Conservation (phyloP, 495 filamentous ascomycete species). For the Neurospora sp. region DNA sequence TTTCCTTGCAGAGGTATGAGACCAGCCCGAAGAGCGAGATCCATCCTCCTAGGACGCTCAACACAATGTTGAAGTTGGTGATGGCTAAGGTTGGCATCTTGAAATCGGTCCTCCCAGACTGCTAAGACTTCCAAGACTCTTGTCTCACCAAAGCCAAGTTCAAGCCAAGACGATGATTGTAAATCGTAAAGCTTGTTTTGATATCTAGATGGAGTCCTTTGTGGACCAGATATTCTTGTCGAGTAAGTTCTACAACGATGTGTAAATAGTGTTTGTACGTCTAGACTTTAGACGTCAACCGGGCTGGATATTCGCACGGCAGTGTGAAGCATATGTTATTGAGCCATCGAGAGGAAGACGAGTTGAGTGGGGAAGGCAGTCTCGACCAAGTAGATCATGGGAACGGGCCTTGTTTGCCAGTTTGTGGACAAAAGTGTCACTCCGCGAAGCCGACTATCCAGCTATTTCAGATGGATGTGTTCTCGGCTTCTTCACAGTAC, state of each 20-base stretch:
- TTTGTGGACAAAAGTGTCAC: neutral
- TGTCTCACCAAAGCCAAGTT: neutral
- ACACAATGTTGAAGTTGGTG: constrained; percentile 83
- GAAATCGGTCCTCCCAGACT: neutral
- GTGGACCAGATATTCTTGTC: neutral
- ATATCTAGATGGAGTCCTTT: constrained; percentile 12
- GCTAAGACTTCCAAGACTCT: neutral
- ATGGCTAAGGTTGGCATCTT: constrained; percentile 69
- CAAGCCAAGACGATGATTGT: neutral
- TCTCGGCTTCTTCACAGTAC: neutral
- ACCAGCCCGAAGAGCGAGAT: constrained; percentile 82
- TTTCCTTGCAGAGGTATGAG: constrained; percentile 81
- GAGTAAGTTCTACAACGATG: neutral
- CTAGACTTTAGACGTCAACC: neutral
- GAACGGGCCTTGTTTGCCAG: neutral
- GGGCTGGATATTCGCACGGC: neutral
- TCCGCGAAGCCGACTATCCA: neutral
- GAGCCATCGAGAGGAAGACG: neutral
- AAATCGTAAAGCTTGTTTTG: neutral
- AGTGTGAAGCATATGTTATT: neutral
- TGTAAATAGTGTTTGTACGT: neutral
- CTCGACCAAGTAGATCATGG: neutral
- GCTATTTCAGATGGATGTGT: neutral
- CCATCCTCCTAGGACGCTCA: constrained; percentile 75
- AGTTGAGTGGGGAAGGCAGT: neutral